A percentile compares a stretch with the other conserved stretches of the same genome.
These are phyloP conservation scores for Gryganskiella cystojenkinii DNA, from an alignment of 192 early-diverging fungal genomes.

Conservation along the genomic window DNA sequence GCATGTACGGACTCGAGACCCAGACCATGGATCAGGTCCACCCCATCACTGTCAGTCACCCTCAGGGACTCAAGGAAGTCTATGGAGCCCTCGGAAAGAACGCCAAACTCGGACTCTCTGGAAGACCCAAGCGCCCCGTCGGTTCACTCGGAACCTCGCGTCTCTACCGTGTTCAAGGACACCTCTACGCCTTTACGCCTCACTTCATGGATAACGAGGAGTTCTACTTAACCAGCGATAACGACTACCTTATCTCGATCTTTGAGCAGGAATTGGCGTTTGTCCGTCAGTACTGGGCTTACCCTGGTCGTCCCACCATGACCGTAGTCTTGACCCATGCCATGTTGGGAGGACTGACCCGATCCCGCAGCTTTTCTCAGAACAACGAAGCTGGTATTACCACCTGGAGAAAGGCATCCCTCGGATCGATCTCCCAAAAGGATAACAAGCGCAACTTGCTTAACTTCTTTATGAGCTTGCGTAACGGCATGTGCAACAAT, in stretches of 20 bases:
- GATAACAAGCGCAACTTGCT: conserved; percentile 72
- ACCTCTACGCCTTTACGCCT: conserved; percentile 85
- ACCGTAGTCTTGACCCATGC: conserved; percentile 76
- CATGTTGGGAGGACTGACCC: conserved; percentile 77
- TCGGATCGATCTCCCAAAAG: conserved; percentile 28
- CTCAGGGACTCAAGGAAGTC: conserved; percentile 81
- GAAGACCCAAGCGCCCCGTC: conserved; percentile 80
- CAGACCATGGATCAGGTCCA: conserved; percentile 78
- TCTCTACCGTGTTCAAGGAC: conserved; percentile 85
- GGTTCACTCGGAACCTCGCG: conserved; percentile 84
- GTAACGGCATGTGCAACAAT: conserved; percentile 71
- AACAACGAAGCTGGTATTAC: conserved; percentile 26
- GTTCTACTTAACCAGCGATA: conserved; percentile 88
- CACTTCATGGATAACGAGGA: conserved; percentile 90
- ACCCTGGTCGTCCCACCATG: conserved; percentile 83
- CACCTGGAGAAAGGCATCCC: conserved; percentile 23
- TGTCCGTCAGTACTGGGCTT: conserved; percentile 77
- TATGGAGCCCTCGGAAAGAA: conserved; percentile 80
- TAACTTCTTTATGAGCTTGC: conserved; percentile 87
- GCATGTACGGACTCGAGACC: conserved; percentile 83
- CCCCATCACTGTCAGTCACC: conserved; percentile 76
- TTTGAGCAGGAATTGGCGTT: conserved; percentile 83
- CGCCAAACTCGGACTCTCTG: conserved; percentile 78
- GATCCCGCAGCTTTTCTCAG: conserved; percentile 35
- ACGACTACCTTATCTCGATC: conserved; percentile 82